Base-by-base conservation (phyloP, 768 basidiomycete species). In the Amyloporia xantha region DNA sequence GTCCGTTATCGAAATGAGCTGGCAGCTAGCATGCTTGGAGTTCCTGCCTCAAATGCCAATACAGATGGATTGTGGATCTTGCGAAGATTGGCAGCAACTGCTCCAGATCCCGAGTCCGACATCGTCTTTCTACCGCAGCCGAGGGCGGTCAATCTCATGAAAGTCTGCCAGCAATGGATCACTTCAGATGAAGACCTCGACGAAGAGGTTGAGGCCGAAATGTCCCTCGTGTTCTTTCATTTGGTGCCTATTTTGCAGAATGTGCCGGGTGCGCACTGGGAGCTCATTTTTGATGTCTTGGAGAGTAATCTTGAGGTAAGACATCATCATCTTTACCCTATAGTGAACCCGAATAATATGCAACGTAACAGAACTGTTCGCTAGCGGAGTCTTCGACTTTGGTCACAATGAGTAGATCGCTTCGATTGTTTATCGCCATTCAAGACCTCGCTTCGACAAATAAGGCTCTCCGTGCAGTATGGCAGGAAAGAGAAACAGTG, bases 221-320 rank as follows among this genome's bases (percentile, higher is more conserved):
- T 95, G 71, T 81, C 86, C 5, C 64, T 81, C 52, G 62, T 96
- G 3, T 89, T 91, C 61, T 66, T 74, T 38, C 74, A 85, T 48
- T 71, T 97, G 1, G 89, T 82, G 1, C 93, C 94, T 2, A 85
- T 97, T 47, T 66, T 98, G 51, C 92, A 97, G 66, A 87, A 81
- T 59, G 74, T 95, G 1, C 71, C 81, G 12, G 96, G 95, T 0
- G 70, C 76, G 0, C 96, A 98, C 65, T 99, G 96, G 96, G 87
- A 91, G 42, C 77, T 93, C 27, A 80, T 93, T 4, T 94, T 90
- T 62, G 93, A 97, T 61, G 65, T 97, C 13, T 61, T 95, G 11
- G 93, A 95, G 64, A 86, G 74, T 50, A 90, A 88, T 58, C 71
- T 98, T 2, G 94, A 97, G 77, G 91, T 91, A 48, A 38, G 11